Conservation (phyloP, 2,329 filamentous ascomycete species). For the Monosporascus ibericus region DNA sequence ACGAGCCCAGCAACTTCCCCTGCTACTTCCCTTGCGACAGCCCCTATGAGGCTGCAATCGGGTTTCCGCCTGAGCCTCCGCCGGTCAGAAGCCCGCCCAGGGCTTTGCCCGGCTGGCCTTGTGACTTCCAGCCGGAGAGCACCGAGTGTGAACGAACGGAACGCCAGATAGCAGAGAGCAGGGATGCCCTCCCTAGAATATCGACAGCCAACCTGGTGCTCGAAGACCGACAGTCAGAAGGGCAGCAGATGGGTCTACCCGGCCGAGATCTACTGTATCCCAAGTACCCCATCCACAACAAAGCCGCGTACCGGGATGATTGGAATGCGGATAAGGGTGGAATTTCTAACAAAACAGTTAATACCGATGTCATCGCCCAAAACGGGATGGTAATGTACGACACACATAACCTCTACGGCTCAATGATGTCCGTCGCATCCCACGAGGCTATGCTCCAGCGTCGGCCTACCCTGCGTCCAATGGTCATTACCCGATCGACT, state of each 20-base stretch:
- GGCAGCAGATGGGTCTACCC: slow-evolving; percentile 50
- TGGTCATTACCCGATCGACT: slow-evolving; percentile 71
- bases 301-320: slow-evolving; percentile 38
- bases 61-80: slow-evolving; percentile 55
- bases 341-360: slow-evolving; percentile 53
- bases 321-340: slow-evolving; percentile 39
- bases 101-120: slow-evolving; percentile 62
- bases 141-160: slow-evolving; percentile 27
- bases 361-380: slow-evolving; percentile 61
- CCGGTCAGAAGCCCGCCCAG: slow-evolving; percentile 58
- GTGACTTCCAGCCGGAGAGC: slow-evolving; percentile 56
- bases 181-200: slow-evolving; percentile 23
- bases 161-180: slow-evolving; percentile 11
- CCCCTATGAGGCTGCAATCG: slow-evolving; percentile 30
- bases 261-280: slow-evolving; percentile 59
- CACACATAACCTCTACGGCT: slow-evolving; percentile 71
- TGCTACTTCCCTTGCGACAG: slow-evolving; percentile 51
- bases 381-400: slow-evolving; percentile 66
- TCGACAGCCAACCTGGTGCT: slow-evolving; percentile 14
- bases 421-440: slow-evolving; percentile 66
- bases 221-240: slow-evolving; percentile 16
- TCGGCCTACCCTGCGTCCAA: slow-evolving; percentile 56
- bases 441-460: slow-evolving; percentile 60
- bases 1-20: slow-evolving; percentile 42
- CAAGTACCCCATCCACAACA: slow-evolving; percentile 60